Conservation (phyloP, 345 rosid species). For the Trapa bicornis region DNA sequence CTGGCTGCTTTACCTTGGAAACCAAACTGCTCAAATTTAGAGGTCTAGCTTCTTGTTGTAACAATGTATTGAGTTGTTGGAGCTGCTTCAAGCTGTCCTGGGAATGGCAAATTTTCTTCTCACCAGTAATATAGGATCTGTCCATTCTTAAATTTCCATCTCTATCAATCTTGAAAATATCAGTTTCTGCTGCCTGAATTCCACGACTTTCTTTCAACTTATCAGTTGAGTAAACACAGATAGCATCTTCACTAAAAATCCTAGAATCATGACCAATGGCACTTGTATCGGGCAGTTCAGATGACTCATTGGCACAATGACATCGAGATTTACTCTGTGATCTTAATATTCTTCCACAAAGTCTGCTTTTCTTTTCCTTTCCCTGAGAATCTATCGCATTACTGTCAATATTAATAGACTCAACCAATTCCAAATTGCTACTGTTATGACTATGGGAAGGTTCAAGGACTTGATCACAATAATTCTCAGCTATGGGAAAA, state of each 20-base stretch:
- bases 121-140: not conserved
- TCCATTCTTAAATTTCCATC: no score
- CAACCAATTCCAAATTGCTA: not conserved
- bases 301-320: no score
- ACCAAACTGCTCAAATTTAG: not conserved
- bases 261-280: not conserved
- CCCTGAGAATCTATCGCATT: slow-evolving; percentile 14
- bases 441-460: not conserved
- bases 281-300: not conserved
- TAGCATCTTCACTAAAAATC: not conserved
- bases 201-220: not conserved
- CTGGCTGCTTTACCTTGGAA: not conserved
- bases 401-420: not conserved
- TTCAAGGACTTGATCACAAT: not conserved
- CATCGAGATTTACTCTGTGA: not conserved
- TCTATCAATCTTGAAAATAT: slow-evolving; percentile 1
- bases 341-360: slow-evolving; percentile 18
- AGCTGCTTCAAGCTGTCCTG: not conserved
- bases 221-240: not conserved
- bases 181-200: not conserved
- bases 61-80: not conserved
- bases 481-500: not conserved
- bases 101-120: not conserved
- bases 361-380: slow-evolving; percentile 19
- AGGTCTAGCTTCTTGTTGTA: not conserved